A percentile compares a stretch with the other conserved stretches of the same genome.
phyloP scores from a whole-genome alignment of 768 basidiomycete genomes.

The Lactifluus pinguis region DNA sequence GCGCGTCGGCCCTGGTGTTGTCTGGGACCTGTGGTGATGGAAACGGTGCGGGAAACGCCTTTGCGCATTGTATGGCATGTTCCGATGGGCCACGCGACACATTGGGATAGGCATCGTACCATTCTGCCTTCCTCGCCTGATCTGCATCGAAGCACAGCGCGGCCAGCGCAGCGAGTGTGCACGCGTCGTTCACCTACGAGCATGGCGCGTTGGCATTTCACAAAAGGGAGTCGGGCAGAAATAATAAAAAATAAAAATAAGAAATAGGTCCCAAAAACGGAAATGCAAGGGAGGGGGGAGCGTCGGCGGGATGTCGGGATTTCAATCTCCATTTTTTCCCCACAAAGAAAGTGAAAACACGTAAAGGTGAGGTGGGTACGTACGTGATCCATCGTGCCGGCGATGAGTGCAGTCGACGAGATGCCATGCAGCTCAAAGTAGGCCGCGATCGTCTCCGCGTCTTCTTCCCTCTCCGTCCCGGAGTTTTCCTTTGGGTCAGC shows the following conservation, averaged over 20 bases:
- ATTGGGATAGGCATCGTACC: background rate
- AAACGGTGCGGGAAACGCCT: background rate
- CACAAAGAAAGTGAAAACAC: background rate
- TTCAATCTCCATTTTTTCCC: background rate
- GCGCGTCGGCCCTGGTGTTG: background rate
- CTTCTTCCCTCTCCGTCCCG: background rate
- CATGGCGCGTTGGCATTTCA: background rate
- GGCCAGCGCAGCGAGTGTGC: conserved; percentile 4
- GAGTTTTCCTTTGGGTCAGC: background rate
- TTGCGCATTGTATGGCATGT: background rate
- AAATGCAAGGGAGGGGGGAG: background rate
- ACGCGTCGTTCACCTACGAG: conserved; percentile 17
- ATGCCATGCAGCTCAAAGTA: conserved; percentile 13
- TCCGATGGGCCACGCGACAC: background rate
- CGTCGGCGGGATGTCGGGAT: background rate
- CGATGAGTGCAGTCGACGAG: conserved; percentile 6
- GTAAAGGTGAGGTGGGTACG: background rate
- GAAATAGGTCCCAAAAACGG: background rate
- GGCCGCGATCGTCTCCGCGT: conserved; percentile 16
- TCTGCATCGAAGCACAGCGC: conserved; percentile 14
- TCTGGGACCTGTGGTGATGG: background rate
- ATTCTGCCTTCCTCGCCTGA: conserved; percentile 9
- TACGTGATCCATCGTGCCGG: conserved; percentile 8
- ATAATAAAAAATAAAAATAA: no score
- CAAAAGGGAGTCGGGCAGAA: no score